Evolutionary conservation across 345 rosid genomes (phyloP).

Genomic region (Laguncularia racemosa): DNA sequence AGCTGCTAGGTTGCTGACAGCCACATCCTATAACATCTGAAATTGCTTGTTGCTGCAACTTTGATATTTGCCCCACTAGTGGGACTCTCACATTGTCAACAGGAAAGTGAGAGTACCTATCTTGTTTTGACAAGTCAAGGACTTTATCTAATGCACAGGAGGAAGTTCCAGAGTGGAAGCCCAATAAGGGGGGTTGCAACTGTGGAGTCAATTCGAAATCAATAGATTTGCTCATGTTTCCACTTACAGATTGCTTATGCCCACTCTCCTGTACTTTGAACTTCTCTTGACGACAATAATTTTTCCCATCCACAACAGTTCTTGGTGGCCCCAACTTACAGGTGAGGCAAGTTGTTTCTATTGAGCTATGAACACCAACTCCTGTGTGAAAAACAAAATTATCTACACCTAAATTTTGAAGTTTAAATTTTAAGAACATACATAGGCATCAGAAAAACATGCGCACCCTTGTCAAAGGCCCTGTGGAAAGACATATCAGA

Average conservation of each 20-base stretch:
- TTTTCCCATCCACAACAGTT: neutral
- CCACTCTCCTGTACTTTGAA: constrained; percentile 4
- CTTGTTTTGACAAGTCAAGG: constrained; percentile 16
- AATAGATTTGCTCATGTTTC: constrained; percentile 7
- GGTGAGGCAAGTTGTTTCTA: constrained; percentile 5
- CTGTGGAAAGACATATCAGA: constrained; percentile 20
- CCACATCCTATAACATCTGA: constrained; percentile 19
- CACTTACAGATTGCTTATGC: constrained; percentile 7
- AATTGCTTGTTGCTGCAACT: constrained; percentile 27
- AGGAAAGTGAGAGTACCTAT: constrained; percentile 16
- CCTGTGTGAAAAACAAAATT: constrained; percentile 8
- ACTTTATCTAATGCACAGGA: constrained; percentile 11
- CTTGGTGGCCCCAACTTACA: constrained; percentile 5
- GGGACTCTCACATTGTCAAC: constrained; percentile 38
- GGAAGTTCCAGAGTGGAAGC: constrained; percentile 14
- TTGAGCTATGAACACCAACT: constrained; percentile 13
- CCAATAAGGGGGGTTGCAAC: constrained; percentile 16
- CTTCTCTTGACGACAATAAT: constrained; percentile 8
- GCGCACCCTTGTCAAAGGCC: constrained; percentile 21
- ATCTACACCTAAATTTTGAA: constrained; percentile 20
- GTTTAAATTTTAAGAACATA: constrained; percentile 10
- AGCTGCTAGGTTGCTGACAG: constrained; percentile 10
- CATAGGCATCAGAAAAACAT: constrained; percentile 14
- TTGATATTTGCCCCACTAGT: constrained; percentile 32
- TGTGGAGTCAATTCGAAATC: constrained; percentile 13